Percentiles rank a stretch among this genome's conserved stretches.
Conservation (phyloP, 768 basidiomycete genomes). For the Panellus pusillus region DNA sequence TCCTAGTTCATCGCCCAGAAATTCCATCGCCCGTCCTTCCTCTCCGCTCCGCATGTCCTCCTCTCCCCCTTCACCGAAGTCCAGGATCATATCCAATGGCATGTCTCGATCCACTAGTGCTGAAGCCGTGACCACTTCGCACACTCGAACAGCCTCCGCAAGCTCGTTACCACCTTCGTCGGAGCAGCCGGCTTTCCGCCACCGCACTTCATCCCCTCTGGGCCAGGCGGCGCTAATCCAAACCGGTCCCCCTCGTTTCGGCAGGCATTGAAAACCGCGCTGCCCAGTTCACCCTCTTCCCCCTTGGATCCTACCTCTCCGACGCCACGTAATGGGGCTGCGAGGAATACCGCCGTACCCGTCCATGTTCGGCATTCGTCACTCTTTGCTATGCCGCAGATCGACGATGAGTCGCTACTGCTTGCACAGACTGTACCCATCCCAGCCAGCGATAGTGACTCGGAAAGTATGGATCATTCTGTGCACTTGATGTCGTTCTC, state of each 20-base stretch:
- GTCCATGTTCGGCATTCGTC: slow-evolving; percentile 43
- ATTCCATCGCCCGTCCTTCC: slow-evolving; percentile 39
- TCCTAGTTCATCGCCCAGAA: slow-evolving; percentile 40
- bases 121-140: slow-evolving; percentile 31
- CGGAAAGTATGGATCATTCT: slow-evolving; percentile 56
- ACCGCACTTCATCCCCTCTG: slow-evolving; percentile 54
- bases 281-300: slow-evolving; percentile 39
- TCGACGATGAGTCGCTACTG: slow-evolving; percentile 62
- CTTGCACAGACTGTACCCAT: slow-evolving; percentile 74
- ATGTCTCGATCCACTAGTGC: slow-evolving; percentile 47
- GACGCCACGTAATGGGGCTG: slow-evolving; percentile 26
- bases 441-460: slow-evolving; percentile 71
- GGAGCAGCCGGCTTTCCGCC: slow-evolving; percentile 36
- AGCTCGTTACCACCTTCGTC: slow-evolving; percentile 35
- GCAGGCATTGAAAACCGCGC: slow-evolving; percentile 37
- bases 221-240: slow-evolving; percentile 31
- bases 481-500: slow-evolving; percentile 73
- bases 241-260: slow-evolving; percentile 37
- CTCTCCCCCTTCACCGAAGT: slow-evolving; percentile 45
- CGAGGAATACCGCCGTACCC: slow-evolving; percentile 31
- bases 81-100: slow-evolving; percentile 42
- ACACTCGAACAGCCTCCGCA: slow-evolving; percentile 41
- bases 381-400: slow-evolving; percentile 40
- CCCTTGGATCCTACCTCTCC: slow-evolving; percentile 33
- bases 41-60: slow-evolving; percentile 50